phyloP scores from a whole-genome alignment of 805 yeast genomes.

The Kodamaea leandrae region DNA sequence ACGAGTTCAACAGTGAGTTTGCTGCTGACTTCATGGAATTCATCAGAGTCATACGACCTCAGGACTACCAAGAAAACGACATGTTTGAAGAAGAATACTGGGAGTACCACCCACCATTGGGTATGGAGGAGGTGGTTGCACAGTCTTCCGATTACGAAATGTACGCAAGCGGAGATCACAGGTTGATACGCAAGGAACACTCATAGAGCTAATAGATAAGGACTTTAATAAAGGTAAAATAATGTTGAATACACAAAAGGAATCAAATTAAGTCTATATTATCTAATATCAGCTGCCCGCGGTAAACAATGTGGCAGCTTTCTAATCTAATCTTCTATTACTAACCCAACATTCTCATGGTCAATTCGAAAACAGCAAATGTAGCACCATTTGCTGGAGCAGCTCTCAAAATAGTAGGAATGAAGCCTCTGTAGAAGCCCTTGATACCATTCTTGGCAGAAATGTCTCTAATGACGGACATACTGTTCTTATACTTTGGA shows the following conservation, averaged over 20 bases:
- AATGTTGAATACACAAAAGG: not conserved
- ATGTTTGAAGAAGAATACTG: constrained; percentile 9
- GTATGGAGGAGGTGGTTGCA: constrained; percentile 4
- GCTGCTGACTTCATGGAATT: constrained; percentile 41
- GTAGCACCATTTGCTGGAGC: constrained; percentile 99
- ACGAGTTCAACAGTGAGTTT: constrained; percentile 41
- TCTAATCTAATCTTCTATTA: not conserved
- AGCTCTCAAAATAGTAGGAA: constrained; percentile 91
- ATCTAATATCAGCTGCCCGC: too few species aligned
- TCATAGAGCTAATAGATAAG: not conserved
- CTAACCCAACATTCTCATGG: constrained; percentile 62
- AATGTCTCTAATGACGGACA: constrained; percentile 58
- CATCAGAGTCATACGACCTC: constrained; percentile 35
- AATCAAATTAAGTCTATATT: too few species aligned
- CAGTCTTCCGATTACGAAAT: constrained; percentile 12
- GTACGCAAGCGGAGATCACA: constrained; percentile 3
- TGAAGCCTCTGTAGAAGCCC: constrained; percentile 88
- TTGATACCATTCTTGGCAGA: constrained; percentile 57
- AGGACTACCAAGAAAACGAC: constrained; percentile 31
- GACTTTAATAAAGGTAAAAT: not conserved
- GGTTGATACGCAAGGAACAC: constrained; percentile 1
- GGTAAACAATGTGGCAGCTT: too few species aligned
- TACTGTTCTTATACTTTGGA: constrained; percentile 57
- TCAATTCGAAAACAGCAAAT: constrained; percentile 86
- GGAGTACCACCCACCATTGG: constrained; percentile 4